These are phyloP conservation scores for Eucalyptus erythrocorys DNA, from an alignment of 345 rosid species.

Conservation along the genomic window DNA sequence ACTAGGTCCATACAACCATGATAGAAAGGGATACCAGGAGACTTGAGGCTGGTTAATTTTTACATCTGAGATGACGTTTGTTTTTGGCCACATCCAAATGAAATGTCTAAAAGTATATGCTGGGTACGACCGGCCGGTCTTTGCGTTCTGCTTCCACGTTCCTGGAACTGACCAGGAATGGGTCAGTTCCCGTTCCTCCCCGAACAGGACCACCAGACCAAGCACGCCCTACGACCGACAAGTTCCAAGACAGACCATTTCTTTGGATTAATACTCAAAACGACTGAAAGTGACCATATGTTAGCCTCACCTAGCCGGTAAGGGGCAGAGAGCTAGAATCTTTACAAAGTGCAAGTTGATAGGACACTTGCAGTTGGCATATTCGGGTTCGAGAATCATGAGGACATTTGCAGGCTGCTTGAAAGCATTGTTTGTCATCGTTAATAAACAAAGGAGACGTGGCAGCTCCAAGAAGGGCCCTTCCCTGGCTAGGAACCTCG, in stretches of 20 bases:
- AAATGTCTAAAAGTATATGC: background rate
- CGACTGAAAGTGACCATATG: background rate
- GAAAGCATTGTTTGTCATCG: background rate
- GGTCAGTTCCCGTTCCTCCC: background rate
- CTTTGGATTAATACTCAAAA: background rate
- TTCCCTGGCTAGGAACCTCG: background rate
- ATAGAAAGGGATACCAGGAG: background rate
- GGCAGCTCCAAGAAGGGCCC: background rate
- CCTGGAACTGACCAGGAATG: background rate
- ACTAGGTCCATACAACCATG: background rate
- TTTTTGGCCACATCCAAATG: background rate
- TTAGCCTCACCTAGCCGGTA: background rate
- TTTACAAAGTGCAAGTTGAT: background rate
- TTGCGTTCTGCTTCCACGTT: background rate
- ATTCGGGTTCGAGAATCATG: background rate
- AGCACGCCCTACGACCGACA: background rate
- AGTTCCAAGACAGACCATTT: background rate
- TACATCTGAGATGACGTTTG: background rate
- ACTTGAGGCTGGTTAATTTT: background rate
- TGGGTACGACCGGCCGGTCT: background rate
- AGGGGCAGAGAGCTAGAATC: background rate
- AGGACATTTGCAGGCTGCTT: background rate
- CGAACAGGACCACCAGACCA: background rate
- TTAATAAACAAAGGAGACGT: background rate
- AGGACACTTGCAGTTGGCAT: background rate